A percentile compares a stretch with the other conserved stretches of the same genome.
These are phyloP conservation scores for Floccularia luteovirens DNA, from an alignment of 768 basidiomycete genomes.

Conservation along the genomic window DNA sequence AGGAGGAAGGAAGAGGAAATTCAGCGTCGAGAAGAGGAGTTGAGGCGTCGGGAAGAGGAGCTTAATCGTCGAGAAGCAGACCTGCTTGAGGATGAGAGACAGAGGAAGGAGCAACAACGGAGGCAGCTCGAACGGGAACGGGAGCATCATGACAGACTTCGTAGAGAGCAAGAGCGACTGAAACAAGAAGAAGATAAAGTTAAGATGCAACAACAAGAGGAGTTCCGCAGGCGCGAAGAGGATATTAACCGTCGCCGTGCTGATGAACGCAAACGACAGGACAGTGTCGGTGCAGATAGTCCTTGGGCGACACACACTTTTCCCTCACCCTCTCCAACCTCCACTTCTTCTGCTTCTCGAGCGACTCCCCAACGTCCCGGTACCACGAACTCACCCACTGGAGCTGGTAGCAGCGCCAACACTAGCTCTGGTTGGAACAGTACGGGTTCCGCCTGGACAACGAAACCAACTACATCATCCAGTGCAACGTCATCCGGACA, in stretches of 20 bases:
- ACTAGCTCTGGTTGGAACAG: too few relatives aligned
- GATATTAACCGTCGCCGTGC: conserved; percentile 32
- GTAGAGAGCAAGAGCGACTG: conserved; percentile 11
- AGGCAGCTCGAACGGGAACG: conserved; percentile 16
- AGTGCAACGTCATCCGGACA: too few relatives aligned
- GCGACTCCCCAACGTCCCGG: not conserved
- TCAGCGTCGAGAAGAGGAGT: conserved; percentile 17
- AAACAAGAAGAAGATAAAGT: conserved; percentile 8
- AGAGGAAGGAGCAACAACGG: conserved; percentile 3
- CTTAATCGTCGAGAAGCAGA: conserved; percentile 23
- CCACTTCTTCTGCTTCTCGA: conserved; percentile 18
- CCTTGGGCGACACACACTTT: conserved; percentile 19
- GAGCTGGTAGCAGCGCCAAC: too few relatives aligned
- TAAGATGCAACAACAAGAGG: conserved; percentile 23
- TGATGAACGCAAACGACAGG: conserved; percentile 40
- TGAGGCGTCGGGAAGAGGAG: conserved; percentile 27
- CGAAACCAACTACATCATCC: conserved; percentile 16
- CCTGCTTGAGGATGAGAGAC: conserved; percentile 11
- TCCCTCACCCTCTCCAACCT: conserved; percentile 9
- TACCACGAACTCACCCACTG: too few relatives aligned
- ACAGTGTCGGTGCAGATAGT: conserved; percentile 28
- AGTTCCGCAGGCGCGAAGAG: conserved; percentile 34
- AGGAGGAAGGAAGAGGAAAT: conserved; percentile 10
- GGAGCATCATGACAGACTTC: conserved; percentile 1
- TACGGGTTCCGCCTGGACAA: conserved; percentile 15